phyloP scores from a whole-genome alignment of 495 filamentous ascomycete genomes.

The Podospora conica region DNA sequence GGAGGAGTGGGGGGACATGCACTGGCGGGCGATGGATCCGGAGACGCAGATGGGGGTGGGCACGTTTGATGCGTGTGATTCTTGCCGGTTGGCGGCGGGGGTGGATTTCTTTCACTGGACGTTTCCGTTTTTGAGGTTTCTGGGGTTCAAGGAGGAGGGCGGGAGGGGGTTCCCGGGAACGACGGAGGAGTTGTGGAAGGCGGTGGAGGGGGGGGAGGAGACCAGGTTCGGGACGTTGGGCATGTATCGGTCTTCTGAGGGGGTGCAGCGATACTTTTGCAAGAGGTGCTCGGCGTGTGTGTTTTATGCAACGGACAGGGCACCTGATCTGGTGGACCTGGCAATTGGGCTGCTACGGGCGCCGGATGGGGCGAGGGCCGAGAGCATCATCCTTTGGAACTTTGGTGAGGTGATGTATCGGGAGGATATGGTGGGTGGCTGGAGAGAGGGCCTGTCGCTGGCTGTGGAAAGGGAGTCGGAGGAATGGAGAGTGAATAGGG shows the following conservation, averaged over 20 bases:
- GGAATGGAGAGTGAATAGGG: constrained; percentile 19
- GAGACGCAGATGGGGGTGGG: constrained; percentile 37
- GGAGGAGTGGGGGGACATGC: neutral
- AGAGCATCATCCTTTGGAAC: constrained; percentile 29
- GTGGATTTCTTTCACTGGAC: constrained; percentile 44
- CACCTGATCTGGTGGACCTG: constrained; percentile 44
- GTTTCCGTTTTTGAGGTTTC: constrained; percentile 22
- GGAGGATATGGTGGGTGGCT: constrained; percentile 22
- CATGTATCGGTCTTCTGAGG: constrained; percentile 39
- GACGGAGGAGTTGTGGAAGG: constrained; percentile 19
- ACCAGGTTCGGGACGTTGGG: constrained; percentile 41
- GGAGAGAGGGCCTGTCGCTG: constrained; percentile 20
- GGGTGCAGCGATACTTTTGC: constrained; percentile 48
- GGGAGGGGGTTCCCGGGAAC: constrained; percentile 14
- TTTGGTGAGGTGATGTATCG: constrained; percentile 12
- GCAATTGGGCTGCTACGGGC: constrained; percentile 45
- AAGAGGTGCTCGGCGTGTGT: constrained; percentile 45
- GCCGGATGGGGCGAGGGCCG: constrained; percentile 43
- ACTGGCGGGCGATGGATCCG: constrained; percentile 36
- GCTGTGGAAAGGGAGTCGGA: constrained; percentile 15
- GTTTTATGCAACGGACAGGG: constrained; percentile 40
- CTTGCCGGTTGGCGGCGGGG: constrained; percentile 44
- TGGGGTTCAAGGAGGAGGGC: constrained; percentile 13
- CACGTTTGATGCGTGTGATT: constrained; percentile 43
- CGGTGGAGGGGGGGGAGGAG: constrained; percentile 13